Conservation (phyloP, 1,284 basidiomycete genomes). For the Irpex sp. region DNA sequence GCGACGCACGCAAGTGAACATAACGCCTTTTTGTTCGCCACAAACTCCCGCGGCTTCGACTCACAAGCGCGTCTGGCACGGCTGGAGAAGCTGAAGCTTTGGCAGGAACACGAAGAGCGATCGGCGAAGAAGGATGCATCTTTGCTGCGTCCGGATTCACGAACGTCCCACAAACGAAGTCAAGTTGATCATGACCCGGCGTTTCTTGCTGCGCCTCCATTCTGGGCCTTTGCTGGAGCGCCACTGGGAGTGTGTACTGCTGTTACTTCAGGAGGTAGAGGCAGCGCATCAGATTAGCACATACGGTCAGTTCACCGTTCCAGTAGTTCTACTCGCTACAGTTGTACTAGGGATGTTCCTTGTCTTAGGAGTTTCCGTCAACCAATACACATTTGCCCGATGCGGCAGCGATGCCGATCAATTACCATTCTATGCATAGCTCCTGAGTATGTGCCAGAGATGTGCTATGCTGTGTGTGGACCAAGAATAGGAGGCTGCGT, state of each 20-base stretch:
- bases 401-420: too few species aligned
- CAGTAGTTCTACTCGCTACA: not conserved
- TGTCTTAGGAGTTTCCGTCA: too few species aligned
- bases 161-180: not conserved
- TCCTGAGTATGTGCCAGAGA: too few species aligned
- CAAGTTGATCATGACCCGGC: not conserved
- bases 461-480: too few species aligned
- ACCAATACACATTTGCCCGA: too few species aligned
- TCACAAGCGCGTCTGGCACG: not conserved
- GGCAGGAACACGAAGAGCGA: not conserved
- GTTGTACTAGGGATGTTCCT: not conserved
- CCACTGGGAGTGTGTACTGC: not conserved
- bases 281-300: not conserved
- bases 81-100: not conserved
- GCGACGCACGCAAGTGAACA: slow-evolving; percentile 15
- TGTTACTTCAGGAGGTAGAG: not conserved
- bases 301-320: not conserved
- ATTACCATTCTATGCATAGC: too few species aligned
- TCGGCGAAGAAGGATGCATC: not conserved
- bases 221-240: not conserved
- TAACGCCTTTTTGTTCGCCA: slow-evolving; percentile 1
- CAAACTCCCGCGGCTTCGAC: not conserved
- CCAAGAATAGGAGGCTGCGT: too few species aligned
- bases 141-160: not conserved
- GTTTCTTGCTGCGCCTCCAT: not conserved